These are phyloP conservation scores for Solanum arcanum DNA, from an alignment of 257 asterid species.

Conservation along the genomic window DNA sequence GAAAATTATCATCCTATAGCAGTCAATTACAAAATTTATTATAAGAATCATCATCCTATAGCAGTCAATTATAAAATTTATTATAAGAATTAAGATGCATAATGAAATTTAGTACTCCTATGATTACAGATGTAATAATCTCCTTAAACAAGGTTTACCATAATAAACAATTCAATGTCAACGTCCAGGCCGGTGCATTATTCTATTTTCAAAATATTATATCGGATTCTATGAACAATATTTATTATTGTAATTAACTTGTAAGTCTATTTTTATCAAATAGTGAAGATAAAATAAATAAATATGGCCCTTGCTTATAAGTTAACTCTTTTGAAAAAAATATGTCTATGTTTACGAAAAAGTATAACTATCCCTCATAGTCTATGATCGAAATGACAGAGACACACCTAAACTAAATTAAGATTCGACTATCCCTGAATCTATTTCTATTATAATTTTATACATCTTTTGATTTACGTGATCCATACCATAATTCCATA, in stretches of 20 bases:
- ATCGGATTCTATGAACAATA: background rate
- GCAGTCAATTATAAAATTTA: background rate
- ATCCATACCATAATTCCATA: too few relatives aligned
- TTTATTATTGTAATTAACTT: background rate
- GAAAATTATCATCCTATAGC: background rate
- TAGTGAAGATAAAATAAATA: background rate
- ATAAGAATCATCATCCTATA: background rate
- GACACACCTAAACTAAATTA: rapidly evolving
- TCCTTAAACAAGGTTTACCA: background rate
- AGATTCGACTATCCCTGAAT: too few relatives aligned
- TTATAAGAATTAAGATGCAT: background rate
- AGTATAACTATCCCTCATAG: rapidly evolving
- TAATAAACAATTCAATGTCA: background rate
- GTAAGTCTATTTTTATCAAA: background rate
- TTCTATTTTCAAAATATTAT: background rate
- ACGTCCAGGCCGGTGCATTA: background rate
- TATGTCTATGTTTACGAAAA: too few relatives aligned
- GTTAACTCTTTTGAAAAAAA: background rate
- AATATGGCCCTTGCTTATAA: background rate
- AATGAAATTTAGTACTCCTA: background rate
- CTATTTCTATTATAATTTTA: too few relatives aligned
- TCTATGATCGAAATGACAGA: too few relatives aligned
- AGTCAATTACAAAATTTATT: background rate
- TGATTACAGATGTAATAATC: background rate
- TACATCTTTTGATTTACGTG: too few relatives aligned